These are phyloP conservation scores for Salix brachista DNA, from an alignment of 345 rosid species.

Conservation along the genomic window DNA sequence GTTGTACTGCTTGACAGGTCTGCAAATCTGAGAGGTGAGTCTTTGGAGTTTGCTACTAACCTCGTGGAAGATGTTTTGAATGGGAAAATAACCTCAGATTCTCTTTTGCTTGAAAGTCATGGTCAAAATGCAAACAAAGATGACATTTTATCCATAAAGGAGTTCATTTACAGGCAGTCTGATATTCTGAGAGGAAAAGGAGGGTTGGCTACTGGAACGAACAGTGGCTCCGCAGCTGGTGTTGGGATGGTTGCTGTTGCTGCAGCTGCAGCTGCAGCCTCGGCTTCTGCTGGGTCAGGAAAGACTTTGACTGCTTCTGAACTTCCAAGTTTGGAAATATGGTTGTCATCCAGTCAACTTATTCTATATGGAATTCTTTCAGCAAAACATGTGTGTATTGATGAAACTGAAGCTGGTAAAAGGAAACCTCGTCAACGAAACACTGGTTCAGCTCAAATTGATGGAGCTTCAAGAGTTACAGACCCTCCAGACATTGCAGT, in stretches of 20 bases:
- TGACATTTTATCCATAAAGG: conserved; percentile 60
- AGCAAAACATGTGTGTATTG: conserved; percentile 43
- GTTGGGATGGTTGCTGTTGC: conserved; percentile 87
- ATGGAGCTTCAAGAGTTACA: conserved; percentile 40
- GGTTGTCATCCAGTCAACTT: conserved; percentile 61
- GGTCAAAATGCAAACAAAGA: conserved; percentile 54
- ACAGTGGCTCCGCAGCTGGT: conserved; percentile 53
- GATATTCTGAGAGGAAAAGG: conserved; percentile 82
- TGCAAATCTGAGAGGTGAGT: conserved; percentile 44
- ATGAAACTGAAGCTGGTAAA: conserved; percentile 46
- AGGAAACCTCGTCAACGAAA: conserved; percentile 57
- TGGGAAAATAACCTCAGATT: conserved; percentile 65
- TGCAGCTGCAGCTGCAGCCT: conserved; percentile 86
- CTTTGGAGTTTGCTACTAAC: conserved; percentile 60
- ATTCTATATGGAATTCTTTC: conserved; percentile 52
- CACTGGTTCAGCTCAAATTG: conserved; percentile 34
- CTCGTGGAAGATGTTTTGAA: conserved; percentile 75
- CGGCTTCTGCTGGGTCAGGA: conserved; percentile 70
- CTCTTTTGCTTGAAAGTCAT: conserved; percentile 69
- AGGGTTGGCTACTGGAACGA: conserved; percentile 44
- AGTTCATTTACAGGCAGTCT: conserved; percentile 61
- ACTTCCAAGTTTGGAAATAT: conserved; percentile 60
- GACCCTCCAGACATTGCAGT: conserved; percentile 59
- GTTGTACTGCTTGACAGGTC: conserved; percentile 60
- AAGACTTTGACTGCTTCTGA: conserved; percentile 50